A percentile compares a stretch with the other conserved stretches of the same genome.
phyloP scores from a whole-genome alignment of 768 basidiomycete species.

The Tubosaeta brunneosetosa region DNA sequence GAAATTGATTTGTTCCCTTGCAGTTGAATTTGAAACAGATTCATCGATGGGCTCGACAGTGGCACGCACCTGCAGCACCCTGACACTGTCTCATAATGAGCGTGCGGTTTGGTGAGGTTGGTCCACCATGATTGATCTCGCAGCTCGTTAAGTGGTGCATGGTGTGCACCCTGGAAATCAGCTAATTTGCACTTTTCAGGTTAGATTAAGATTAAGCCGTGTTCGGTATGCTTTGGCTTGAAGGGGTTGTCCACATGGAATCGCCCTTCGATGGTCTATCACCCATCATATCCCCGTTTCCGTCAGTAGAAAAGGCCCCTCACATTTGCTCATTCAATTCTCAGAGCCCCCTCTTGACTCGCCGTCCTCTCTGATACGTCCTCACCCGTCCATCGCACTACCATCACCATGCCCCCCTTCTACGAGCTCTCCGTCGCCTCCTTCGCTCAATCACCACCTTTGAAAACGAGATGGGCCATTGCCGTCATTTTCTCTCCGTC shows the following conservation, averaged over 20 bases:
- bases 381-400: not conserved
- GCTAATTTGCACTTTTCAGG: slow-evolving; percentile 31
- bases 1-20: not conserved
- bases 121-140: slow-evolving; percentile 4
- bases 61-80: not conserved
- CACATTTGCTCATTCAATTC: not conserved
- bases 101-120: slow-evolving; percentile 25
- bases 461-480: slow-evolving; percentile 24
- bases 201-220: slow-evolving; percentile 28
- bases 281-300: slow-evolving; percentile 10
- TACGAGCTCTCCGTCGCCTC: slow-evolving; percentile 31
- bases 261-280: slow-evolving; percentile 13
- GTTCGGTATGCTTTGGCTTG: slow-evolving; percentile 14
- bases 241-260: slow-evolving; percentile 21
- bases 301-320: slow-evolving; percentile 18
- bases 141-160: slow-evolving; percentile 12
- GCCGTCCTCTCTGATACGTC: not conserved
- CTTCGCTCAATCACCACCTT: slow-evolving; percentile 19
- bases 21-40: not conserved
- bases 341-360: not conserved
- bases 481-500: slow-evolving; percentile 26
- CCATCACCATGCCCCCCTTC: slow-evolving; percentile 28
- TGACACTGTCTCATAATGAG: slow-evolving; percentile 8
- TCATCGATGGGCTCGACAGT: not conserved
- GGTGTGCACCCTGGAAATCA: slow-evolving; percentile 22